phyloP scores from a whole-genome alignment of 768 basidiomycete species.

The Lentinula raphanica region DNA sequence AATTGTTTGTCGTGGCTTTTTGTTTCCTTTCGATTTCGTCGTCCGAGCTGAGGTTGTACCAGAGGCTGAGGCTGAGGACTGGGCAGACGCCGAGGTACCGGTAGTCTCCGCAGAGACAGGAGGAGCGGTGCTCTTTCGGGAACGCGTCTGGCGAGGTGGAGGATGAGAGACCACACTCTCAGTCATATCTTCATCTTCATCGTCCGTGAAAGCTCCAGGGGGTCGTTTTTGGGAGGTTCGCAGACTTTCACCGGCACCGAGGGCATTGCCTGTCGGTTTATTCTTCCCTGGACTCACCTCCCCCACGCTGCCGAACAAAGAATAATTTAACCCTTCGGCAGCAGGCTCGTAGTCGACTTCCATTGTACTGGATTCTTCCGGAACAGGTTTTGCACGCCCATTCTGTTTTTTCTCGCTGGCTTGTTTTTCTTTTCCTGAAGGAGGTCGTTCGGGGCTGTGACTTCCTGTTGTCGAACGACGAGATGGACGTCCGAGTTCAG shows the following conservation, averaged over 20 bases:
- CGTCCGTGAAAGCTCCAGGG: constrained; percentile 4
- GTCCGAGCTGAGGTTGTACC: not conserved
- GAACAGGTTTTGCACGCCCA: too few species aligned
- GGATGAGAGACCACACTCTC: not conserved
- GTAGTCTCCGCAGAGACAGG: not conserved
- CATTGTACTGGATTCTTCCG: not conserved
- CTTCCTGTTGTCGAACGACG: not conserved
- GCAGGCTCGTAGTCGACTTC: not conserved
- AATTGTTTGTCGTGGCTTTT: not conserved
- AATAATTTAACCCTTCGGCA: not conserved
- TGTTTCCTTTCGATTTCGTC: not conserved
- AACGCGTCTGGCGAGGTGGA: not conserved
- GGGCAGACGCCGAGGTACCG: not conserved
- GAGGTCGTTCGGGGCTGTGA: not conserved
- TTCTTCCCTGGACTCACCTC: not conserved
- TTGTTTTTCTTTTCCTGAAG: not conserved
- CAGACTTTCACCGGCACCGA: not conserved
- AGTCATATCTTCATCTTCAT: constrained; percentile 1
- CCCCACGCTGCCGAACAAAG: not conserved
- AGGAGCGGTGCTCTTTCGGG: not conserved
- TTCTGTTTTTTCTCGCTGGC: not conserved
- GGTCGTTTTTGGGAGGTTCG: not conserved
- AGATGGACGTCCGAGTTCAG: not conserved
- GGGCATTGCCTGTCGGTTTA: not conserved
- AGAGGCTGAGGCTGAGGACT: not conserved